Percentiles rank a stretch among this genome's conserved stretches.
phyloP scores from a whole-genome alignment of 2,329 filamentous ascomycete species.

The Pseudogymnoascus sp. region DNA sequence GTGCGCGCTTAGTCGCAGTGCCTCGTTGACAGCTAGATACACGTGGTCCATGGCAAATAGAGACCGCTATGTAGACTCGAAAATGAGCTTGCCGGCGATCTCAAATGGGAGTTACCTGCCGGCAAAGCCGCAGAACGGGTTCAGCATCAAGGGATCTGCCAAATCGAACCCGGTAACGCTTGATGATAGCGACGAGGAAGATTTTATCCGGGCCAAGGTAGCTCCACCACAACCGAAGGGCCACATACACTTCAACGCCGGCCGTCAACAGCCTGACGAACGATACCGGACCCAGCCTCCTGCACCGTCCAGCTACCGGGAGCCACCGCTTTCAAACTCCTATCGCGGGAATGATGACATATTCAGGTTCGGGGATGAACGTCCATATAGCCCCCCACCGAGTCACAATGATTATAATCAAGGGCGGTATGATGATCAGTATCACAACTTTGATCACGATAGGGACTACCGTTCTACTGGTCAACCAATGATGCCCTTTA shows the following conservation, averaged over 20 bases:
- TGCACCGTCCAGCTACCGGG: not conserved
- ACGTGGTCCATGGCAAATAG: constrained; percentile 48
- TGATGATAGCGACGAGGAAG: constrained; percentile 25
- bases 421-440: constrained; percentile 5
- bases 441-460: constrained; percentile 6
- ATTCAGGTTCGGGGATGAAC: not conserved
- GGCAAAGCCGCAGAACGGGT: constrained; percentile 16
- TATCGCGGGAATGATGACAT: not conserved
- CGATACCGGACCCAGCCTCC: not conserved
- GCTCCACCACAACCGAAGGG: constrained; percentile 6
- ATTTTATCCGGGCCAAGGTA: constrained; percentile 26
- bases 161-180: constrained; percentile 24
- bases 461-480: not conserved
- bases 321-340: not conserved
- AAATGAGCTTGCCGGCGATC: constrained; percentile 28
- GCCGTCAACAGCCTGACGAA: not conserved
- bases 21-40: constrained; percentile 30
- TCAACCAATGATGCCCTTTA: not conserved
- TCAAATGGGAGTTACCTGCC: constrained; percentile 25
- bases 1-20: constrained; percentile 34
- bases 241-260: not conserved
- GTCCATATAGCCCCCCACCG: not conserved
- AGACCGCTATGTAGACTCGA: constrained; percentile 42
- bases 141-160: constrained; percentile 28
- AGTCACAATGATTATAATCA: constrained; percentile 1